A percentile compares a stretch with the other conserved stretches of the same genome.
These are phyloP conservation scores for Fragaria vesca DNA, from an alignment of 306 rosid species.

Conservation along the genomic window DNA sequence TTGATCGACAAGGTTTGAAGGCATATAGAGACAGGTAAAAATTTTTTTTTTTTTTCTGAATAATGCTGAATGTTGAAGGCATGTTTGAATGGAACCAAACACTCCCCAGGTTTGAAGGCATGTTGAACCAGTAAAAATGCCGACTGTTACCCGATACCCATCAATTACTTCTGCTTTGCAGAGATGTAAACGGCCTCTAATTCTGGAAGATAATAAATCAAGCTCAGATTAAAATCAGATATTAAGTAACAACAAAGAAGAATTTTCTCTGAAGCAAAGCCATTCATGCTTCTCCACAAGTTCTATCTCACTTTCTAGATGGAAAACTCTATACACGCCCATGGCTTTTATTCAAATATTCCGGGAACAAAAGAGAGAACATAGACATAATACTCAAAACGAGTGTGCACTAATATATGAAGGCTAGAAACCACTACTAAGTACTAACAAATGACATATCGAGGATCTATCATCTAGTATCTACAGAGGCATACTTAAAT, in stretches of 20 bases:
- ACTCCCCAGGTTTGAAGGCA: too few species aligned
- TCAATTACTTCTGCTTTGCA: neutral
- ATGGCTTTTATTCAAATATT: conserved; percentile 16
- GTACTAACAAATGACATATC: conserved; percentile 24
- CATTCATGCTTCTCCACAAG: neutral
- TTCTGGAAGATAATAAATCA: neutral
- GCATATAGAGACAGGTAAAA: neutral
- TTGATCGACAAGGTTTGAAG: too few species aligned
- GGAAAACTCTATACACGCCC: conserved; percentile 36
- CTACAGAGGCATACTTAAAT: conserved; percentile 35
- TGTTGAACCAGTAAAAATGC: neutral
- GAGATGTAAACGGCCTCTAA: neutral
- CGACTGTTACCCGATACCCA: neutral
- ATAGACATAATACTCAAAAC: conserved; percentile 29
- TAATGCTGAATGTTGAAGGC: too few species aligned
- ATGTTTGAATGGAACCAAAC: too few species aligned
- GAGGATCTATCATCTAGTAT: conserved; percentile 41
- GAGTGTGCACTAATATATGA: conserved; percentile 23
- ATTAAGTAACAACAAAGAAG: neutral
- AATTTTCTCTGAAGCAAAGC: conserved; percentile 14
- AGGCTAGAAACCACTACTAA: conserved; percentile 37
- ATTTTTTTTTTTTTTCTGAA: too few species aligned
- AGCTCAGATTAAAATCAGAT: conserved; percentile 3
- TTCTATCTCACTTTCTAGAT: conserved; percentile 1
- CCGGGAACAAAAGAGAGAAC: conserved; percentile 10